Percentiles rank a stretch among this genome's conserved stretches.
Conservation (phyloP, 1,284 basidiomycete genomes). For the Heliocybe sulcata region DNA sequence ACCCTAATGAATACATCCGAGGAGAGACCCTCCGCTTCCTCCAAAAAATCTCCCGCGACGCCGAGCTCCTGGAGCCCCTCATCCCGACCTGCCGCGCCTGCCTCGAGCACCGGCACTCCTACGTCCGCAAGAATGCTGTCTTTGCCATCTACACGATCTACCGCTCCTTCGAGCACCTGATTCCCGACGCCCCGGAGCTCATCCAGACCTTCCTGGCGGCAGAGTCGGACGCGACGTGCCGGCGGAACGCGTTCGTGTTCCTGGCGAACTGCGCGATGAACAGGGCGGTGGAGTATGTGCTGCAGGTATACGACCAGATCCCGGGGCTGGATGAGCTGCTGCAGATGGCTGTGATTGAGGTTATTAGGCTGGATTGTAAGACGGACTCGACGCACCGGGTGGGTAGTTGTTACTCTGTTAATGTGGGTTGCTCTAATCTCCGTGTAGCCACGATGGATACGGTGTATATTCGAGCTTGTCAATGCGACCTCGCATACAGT, state of each 20-base stretch:
- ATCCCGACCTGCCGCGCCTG: constrained; percentile 91
- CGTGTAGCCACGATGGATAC: constrained; percentile 81
- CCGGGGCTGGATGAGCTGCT: constrained; percentile 85
- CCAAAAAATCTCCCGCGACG: constrained; percentile 91
- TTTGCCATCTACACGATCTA: constrained; percentile 96
- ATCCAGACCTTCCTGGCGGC: constrained; percentile 97
- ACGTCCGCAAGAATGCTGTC: constrained; percentile 98
- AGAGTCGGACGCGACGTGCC: constrained; percentile 94
- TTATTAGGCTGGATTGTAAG: constrained; percentile 89
- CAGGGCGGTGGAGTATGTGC: constrained; percentile 89
- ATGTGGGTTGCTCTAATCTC: constrained; percentile 7
- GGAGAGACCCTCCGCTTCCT: constrained; percentile 95
- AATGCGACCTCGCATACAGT: constrained; percentile 90
- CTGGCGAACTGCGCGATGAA: constrained; percentile 85
- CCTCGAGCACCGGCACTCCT: constrained; percentile 97
- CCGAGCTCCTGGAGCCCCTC: constrained; percentile 93
- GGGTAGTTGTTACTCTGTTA: constrained; percentile 20
- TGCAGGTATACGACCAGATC: constrained; percentile 83
- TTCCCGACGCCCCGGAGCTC: constrained; percentile 95
- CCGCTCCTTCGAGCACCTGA: constrained; percentile 89
- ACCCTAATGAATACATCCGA: constrained; percentile 99
- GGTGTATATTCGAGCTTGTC: constrained; percentile 92
- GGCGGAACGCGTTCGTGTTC: constrained; percentile 96
- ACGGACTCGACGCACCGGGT: constrained; percentile 77
- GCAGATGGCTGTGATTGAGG: constrained; percentile 95